These are phyloP conservation scores for Leptomonas seymouri DNA, from an alignment of 208 protist genomes.

Conservation along the genomic window DNA sequence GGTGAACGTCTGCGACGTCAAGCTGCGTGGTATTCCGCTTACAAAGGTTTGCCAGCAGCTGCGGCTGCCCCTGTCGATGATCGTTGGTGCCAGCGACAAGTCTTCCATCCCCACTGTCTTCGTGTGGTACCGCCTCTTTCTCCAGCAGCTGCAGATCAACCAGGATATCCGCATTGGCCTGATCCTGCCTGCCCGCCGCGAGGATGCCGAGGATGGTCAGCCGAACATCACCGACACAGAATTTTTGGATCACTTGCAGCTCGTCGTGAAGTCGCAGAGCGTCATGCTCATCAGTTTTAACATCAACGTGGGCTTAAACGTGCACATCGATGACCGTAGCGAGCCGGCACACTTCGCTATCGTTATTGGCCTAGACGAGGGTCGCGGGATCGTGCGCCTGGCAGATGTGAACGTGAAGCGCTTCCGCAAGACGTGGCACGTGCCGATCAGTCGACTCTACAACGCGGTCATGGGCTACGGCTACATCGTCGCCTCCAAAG, in stretches of 20 bases:
- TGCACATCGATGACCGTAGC: slow-evolving; percentile 50
- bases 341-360: slow-evolving; percentile 89
- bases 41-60: slow-evolving; percentile 87
- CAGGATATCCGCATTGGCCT: slow-evolving; percentile 73
- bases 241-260: slow-evolving; percentile 74
- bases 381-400: slow-evolving; percentile 71
- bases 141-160: slow-evolving; percentile 75
- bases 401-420: slow-evolving; percentile 91
- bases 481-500: slow-evolving; percentile 81
- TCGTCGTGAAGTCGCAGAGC: slow-evolving; percentile 64
- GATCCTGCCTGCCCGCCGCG: slow-evolving; percentile 63
- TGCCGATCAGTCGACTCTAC: slow-evolving; percentile 74
- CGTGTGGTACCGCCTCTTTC: slow-evolving; percentile 81
- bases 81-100: slow-evolving; percentile 64
- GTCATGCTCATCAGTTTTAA: slow-evolving; percentile 92
- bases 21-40: slow-evolving; percentile 88
- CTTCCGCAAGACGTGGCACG: slow-evolving; percentile 91
- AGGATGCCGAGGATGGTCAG: slow-evolving; percentile 78
- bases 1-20: slow-evolving; percentile 77
- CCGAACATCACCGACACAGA: slow-evolving; percentile 83
- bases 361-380: slow-evolving; percentile 83
- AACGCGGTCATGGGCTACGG: slow-evolving; percentile 90
- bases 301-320: slow-evolving; percentile 85
- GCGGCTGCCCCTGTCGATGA: slow-evolving; percentile 77
- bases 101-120: slow-evolving; percentile 67